Evolutionary conservation across 305 asterid genomes (phyloP), one percentile per base, ranked within the genome.

Genomic region (Fraxinus nigra): DNA sequence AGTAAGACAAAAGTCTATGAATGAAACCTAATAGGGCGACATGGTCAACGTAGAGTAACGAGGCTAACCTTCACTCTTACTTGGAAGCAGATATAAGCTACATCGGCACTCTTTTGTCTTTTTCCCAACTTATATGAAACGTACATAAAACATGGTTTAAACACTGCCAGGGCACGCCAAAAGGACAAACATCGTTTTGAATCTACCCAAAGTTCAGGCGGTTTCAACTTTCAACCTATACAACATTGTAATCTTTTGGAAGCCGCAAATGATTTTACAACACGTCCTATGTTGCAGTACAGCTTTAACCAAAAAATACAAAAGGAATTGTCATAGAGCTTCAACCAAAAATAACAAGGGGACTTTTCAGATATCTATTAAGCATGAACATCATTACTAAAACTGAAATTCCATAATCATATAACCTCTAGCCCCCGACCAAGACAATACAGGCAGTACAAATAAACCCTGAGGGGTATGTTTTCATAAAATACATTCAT

Each of bases 121-220:
- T 48, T 81, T 74, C 70, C 35, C 43, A 78, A 77, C 73, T 78
- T 70, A 76, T 7, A 16, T 70, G 35, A 79, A 13, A 72, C 32
- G 59, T 59, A 78, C 46, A 70, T 56, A 76, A 26, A 43, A 28
- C 63, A 54, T 35, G 24, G 38, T 63, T 61, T 75, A 33, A 61
- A 76, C 7, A n/a, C 81, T 14, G 54, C 74, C 69, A 80, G 65
- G 4, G 37, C 67, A 30, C 30, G 40, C 56, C 70, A 9, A 74
- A 74, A 75, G 22, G 54, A 73, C 38, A 80, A 69, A 18, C 6
- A 34, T 59, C 75, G 22, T 79, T 67, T 77, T 9, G 70, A 84
- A 78, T 75, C 74, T 75, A 77, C 24, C 65, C 76, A 74, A 38
- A 77, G 43, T 69, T 78, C 84, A 81, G 79, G 20, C 82, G 10